Base-by-base conservation (phyloP, 1,284 basidiomycete genomes). In the Ganoderma lucidum region DNA sequence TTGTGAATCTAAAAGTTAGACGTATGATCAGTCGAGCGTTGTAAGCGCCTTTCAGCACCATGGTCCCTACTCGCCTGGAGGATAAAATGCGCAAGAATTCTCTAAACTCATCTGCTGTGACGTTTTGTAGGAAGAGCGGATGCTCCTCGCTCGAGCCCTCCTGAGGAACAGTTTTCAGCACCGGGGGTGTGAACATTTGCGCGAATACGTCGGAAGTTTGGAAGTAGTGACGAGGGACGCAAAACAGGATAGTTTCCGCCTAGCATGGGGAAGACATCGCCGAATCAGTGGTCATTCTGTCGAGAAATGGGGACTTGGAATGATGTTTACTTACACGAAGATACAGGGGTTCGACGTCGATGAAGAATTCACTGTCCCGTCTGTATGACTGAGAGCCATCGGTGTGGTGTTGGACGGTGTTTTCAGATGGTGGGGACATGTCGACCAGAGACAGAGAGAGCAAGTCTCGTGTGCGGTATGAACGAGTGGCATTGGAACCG, bases 201-300 rank as follows among this genome's bases (percentile, higher is more conserved):
- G 19, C 28, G 17, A 56, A 64, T 4, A 56, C 55, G n/a, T 64
- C 63, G n/a, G 63, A 64, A 0, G 23, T 9, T 1, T 56, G 39
- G 41, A 64, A 64, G 55, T 58, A 58, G 41, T 58, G 63, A 19
- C 39, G 55, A 19, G 63, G 63, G 15, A 64, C 41, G 39, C 63
- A 64, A 19, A 64, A 64, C 2, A 53, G 51, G 6, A 28, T 45
- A 15, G 15, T 45, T 15, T 45, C 42, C 44, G 44, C 44, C 51
- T 53, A 28, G 30, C 23, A 53, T 17, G 10, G 12, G 23, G 2
- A 41, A 23, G 23, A 41, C 6, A 9, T 41, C 6, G 10, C 5
- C 39, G 39, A 14, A 9, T 51, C n/a, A 51, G 45, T 23, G 42
- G 23, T 23, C 23, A 23, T 23, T 23, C 23, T 35, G 23, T 23